Base-by-base conservation (phyloP, 1,284 basidiomycete species). In the Mrakiaceae sp. region DNA sequence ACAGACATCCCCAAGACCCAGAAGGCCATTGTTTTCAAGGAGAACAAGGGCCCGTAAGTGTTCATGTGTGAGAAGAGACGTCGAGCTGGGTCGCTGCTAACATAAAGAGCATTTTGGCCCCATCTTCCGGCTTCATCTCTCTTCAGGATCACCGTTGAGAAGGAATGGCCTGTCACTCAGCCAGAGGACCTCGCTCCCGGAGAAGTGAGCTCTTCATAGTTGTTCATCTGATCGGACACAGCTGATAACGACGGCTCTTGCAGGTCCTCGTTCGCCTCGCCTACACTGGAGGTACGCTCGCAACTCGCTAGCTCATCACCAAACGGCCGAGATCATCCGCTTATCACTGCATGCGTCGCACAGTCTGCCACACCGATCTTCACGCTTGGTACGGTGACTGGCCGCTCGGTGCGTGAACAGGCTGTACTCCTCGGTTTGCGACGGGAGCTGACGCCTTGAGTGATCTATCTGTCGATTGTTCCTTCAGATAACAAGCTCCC, bases 351-450 rank as follows among this genome's bases (percentile, higher is more conserved):
- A 58, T 47, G 39, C 14, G 6, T 55, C 16, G 7, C 53, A 16
- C 53, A 55, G 61, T 81, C 16, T 87, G 86, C 75, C 86, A 91
- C 73, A 90, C 87, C 63, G 89, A 90, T 73, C 80, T 90, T 10
- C 88, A 90, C 71, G 85, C 86, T 46, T 73, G 81, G 60, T 75
- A 81, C 57, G 82, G 81, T 64, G 87, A 90, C 72, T 90, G 87
- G 87, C 87, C 87, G 3, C 27, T 27, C 27, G 27, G 27, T 27
- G 27, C 1, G 27, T 27, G 27, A 27, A 27, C 27, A 27, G 27
- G 27, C 27, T 27, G 27, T 27, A 27, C 27, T 27, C 27, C 27
- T 27, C 27, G 27, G 27, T 27, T 27, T 27, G 27, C 27, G 27
- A 27, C 27, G 27, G 27, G 27, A 27, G 27, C 27, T 27, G 27